Percentiles rank a stretch among this genome's conserved stretches.
Evolutionary conservation across 176 grass and related monocot genomes (phyloP).

Genomic region (Olyra latifolia): DNA sequence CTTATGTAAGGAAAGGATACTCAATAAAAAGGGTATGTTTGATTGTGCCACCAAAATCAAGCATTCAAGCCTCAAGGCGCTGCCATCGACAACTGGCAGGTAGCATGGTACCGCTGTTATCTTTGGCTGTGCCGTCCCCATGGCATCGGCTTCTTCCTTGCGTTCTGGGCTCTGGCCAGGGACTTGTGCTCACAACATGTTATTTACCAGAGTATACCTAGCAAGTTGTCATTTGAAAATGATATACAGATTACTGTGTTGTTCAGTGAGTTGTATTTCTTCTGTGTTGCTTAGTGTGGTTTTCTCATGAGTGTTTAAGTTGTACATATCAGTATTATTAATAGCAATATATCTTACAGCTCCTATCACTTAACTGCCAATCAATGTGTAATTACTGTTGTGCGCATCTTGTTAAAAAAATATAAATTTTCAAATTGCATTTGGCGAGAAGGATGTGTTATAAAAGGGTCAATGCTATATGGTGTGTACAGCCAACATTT

Average conservation of each 20-base stretch:
- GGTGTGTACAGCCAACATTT: neutral
- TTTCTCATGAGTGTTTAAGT: neutral
- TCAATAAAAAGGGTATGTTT: too few relatives aligned
- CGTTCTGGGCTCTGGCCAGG: too few relatives aligned
- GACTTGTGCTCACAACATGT: slow-evolving; percentile 9
- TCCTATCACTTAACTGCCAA: slow-evolving; percentile 19
- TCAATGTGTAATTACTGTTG: neutral
- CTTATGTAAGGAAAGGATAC: too few relatives aligned
- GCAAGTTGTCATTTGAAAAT: neutral
- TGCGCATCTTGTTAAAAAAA: slow-evolving; percentile 8
- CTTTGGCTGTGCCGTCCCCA: too few relatives aligned
- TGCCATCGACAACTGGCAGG: too few relatives aligned
- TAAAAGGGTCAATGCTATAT: neutral
- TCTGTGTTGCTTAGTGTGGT: neutral
- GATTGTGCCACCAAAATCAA: too few relatives aligned
- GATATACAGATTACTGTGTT: neutral
- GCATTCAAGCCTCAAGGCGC: too few relatives aligned
- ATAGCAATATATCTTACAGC: neutral
- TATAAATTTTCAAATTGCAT: too few relatives aligned
- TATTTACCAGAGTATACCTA: neutral
- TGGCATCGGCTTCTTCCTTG: too few relatives aligned
- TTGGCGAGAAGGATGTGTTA: neutral
- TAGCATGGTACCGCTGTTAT: too few relatives aligned
- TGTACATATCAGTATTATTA: slow-evolving; percentile 2
- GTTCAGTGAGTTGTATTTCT: neutral